phyloP scores from a whole-genome alignment of 805 yeast genomes.

The Kodamaea nitidulidarum region DNA sequence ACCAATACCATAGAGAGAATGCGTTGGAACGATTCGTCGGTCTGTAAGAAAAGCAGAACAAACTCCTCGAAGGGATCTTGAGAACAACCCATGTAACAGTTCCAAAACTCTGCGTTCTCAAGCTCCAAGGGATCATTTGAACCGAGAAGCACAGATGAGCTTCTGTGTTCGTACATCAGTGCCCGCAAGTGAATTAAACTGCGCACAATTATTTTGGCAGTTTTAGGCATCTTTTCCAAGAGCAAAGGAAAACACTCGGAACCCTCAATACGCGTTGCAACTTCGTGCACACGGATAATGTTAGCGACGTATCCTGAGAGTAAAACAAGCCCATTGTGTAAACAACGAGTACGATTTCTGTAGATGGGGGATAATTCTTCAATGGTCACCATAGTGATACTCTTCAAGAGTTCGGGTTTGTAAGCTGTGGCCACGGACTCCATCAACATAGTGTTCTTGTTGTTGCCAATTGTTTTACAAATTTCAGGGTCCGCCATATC shows the following conservation, averaged over 20 bases:
- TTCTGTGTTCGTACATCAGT: constrained; percentile 15
- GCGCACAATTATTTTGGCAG: constrained; percentile 31
- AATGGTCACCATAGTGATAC: neutral
- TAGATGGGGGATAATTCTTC: neutral
- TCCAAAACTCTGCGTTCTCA: constrained; percentile 25
- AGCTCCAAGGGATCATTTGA: constrained; percentile 8
- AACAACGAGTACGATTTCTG: neutral
- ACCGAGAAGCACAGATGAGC: constrained; percentile 10
- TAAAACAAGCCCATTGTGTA: neutral
- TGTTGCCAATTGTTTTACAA: neutral
- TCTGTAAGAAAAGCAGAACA: constrained; percentile 39
- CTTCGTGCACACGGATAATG: constrained; percentile 56
- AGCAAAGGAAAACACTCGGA: constrained; percentile 20
- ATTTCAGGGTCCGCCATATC: neutral
- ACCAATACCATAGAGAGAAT: constrained; percentile 29
- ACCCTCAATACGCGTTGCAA: constrained; percentile 50
- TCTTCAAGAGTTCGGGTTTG: neutral
- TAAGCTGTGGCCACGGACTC: neutral
- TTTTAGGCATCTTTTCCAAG: constrained; percentile 22
- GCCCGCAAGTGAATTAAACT: constrained; percentile 42
- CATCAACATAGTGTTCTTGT: neutral
- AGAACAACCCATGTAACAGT: constrained; percentile 11
- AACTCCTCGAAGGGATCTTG: constrained; percentile 36
- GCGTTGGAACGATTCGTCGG: constrained; percentile 41
- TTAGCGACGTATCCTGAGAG: constrained; percentile 32